Evolutionary conservation across 164 flowering plant species (phyloP).

Genomic region (Kalanchoe fedtschenkoi): DNA sequence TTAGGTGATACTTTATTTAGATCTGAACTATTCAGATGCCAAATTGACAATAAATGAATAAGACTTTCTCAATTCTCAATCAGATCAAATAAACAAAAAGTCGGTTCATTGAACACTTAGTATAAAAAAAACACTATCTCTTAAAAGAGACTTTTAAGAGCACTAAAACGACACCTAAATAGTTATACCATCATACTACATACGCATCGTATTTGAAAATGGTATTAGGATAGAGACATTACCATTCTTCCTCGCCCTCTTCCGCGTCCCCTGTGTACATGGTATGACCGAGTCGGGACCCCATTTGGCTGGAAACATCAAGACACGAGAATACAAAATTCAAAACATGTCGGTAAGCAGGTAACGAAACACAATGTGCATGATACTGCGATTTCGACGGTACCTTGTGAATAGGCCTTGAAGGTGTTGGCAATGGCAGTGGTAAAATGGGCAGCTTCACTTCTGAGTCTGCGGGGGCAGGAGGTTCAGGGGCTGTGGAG

Average conservation of each 20-base stretch:
- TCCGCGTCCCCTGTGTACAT: conserved; percentile 46
- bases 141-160: no score
- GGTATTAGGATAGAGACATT: not conserved
- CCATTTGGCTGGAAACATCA: conserved; percentile 40
- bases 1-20: no score
- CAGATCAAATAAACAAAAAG: no score
- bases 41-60: no score
- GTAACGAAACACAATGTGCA: not conserved
- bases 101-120: no score
- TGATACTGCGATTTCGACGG: not conserved
- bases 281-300: conserved; percentile 20
- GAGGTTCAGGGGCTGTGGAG: not conserved
- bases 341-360: not conserved
- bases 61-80: no score
- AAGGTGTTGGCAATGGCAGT: conserved; percentile 35
- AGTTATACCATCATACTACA: not conserved
- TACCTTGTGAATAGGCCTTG: conserved; percentile 38
- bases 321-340: not conserved
- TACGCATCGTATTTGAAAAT: not conserved
- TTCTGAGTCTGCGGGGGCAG: conserved; percentile 20
- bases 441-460: conserved; percentile 66
- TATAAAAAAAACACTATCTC: no score
- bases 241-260: conserved; percentile 17
- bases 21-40: no score
- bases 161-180: not conserved